Evolutionary conservation across 345 rosid species (phyloP), one percentile per base, ranked within the genome.

Genomic region (Erodium maritimum): DNA sequence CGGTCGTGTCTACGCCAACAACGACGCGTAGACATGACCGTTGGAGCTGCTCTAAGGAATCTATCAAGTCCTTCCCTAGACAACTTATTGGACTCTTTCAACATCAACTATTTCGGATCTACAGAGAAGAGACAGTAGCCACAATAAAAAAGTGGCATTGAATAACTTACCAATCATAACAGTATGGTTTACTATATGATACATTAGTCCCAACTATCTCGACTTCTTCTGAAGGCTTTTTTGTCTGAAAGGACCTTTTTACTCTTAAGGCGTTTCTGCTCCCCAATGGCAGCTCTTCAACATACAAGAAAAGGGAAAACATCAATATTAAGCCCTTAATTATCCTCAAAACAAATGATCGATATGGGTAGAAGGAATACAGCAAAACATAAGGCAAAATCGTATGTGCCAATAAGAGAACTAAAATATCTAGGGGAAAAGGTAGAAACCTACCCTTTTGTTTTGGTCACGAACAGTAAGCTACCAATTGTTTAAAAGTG

Each of bases 281-380:
- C 96, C 68, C 90, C 97, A 42, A 75, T 87, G 0, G 86, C 90
- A 71, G 96, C 99, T 85, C 99, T 86, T 65, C 21, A 61, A 63
- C 37, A 69, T 23, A 52, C 33, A 8, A 20, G 57, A 70, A 54
- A 48, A 1, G 52, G 37, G 8, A 0, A 37, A 29, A 22, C 22
- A 34, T 52, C 42, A 63, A 46, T 60, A 13, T 8, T 21, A 1
- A 56, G 50, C 57, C 54, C 10, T 21, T 29, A 51, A 57, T 34
- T 34, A 23, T 51, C 20, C 54, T 29, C 18, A 18, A 9, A 51
- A 19, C 17, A 4, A 17, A 23, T n/a, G n/a, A n/a, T n/a, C n/a
- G n/a, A n/a, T n/a, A n/a, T n/a, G n/a, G n/a, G n/a, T n/a, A n/a
- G 19, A 5, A 24, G 21, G 52, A 19, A 33, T 46, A 52, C 19